Evolutionary conservation across 176 grass and related monocot genomes (phyloP).

Genomic region (Zoysia pacifica): DNA sequence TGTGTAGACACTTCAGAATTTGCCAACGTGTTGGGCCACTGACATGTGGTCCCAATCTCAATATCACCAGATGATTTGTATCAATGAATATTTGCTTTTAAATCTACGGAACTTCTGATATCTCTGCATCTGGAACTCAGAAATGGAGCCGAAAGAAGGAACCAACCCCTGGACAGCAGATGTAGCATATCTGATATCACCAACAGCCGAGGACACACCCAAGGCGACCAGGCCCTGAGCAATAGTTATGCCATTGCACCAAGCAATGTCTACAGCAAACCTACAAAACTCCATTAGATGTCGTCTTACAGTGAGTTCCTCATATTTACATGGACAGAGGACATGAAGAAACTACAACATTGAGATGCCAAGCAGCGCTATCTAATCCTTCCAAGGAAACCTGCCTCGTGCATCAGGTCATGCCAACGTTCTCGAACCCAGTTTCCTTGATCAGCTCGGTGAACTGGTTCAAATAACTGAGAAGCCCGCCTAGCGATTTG

Average conservation of each 20-base stretch:
- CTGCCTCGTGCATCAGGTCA: conserved; percentile 39
- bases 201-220: background rate
- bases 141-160: background rate
- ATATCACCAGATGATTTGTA: background rate
- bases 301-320: conserved; percentile 26
- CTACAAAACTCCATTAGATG: background rate
- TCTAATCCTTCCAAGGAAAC: background rate
- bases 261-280: conserved; percentile 12
- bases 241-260: conserved; percentile 12
- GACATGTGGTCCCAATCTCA: background rate
- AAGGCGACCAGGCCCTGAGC: background rate
- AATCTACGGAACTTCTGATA: background rate
- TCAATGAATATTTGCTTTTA: background rate
- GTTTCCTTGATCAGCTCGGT: conserved; percentile 66
- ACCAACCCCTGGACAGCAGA: conserved; percentile 3
- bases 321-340: conserved; percentile 24
- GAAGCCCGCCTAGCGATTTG: conserved; percentile 67
- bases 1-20: background rate
- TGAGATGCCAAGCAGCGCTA: background rate
- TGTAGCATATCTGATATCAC: background rate
- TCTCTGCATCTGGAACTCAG: background rate
- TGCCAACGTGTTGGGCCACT: background rate
- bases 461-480: conserved; percentile 71
- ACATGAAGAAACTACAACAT: background rate
- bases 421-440: conserved; percentile 56